These are phyloP conservation scores for Cyclaneusma minus DNA, from an alignment of 2,329 filamentous ascomycete species.

Conservation along the genomic window DNA sequence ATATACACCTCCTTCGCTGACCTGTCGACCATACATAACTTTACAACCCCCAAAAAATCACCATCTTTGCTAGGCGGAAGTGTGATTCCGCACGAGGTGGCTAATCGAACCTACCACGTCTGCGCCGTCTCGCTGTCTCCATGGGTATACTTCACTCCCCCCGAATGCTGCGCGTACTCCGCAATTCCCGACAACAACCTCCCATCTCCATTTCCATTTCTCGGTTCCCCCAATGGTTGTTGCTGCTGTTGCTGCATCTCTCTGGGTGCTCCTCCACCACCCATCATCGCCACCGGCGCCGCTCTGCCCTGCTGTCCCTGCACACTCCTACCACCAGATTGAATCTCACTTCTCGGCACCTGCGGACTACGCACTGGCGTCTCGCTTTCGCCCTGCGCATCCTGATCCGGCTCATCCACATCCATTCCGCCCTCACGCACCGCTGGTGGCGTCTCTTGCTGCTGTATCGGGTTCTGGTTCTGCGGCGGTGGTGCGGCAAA, in stretches of 20 bases:
- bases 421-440: conserved; percentile 4
- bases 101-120: too few relatives aligned
- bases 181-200: too few relatives aligned
- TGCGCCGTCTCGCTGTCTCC: too few relatives aligned
- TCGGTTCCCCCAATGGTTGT: not conserved
- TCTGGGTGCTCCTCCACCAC: conserved; percentile 1
- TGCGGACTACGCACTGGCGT: too few relatives aligned
- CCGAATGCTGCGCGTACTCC: too few relatives aligned
- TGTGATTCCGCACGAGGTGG: too few relatives aligned
- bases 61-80: too few relatives aligned
- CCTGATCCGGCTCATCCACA: conserved; percentile 7
- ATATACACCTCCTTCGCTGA: too few relatives aligned
- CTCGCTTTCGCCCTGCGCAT: conserved; percentile 2
- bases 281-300: conserved; percentile 3
- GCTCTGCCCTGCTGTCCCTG: conserved; percentile 1
- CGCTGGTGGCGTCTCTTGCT: conserved; percentile 14
- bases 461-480: conserved; percentile 9
- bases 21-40: too few relatives aligned
- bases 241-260: too few relatives aligned
- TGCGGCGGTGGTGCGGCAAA: conserved; percentile 5
- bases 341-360: not conserved
- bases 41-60: too few relatives aligned
- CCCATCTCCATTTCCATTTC: conserved; percentile 3
- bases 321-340: conserved; percentile 1
- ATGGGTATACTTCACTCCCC: too few relatives aligned